These are phyloP conservation scores for Kodamaea derodonti DNA, from an alignment of 1,139 yeast genomes.

Conservation along the genomic window DNA sequence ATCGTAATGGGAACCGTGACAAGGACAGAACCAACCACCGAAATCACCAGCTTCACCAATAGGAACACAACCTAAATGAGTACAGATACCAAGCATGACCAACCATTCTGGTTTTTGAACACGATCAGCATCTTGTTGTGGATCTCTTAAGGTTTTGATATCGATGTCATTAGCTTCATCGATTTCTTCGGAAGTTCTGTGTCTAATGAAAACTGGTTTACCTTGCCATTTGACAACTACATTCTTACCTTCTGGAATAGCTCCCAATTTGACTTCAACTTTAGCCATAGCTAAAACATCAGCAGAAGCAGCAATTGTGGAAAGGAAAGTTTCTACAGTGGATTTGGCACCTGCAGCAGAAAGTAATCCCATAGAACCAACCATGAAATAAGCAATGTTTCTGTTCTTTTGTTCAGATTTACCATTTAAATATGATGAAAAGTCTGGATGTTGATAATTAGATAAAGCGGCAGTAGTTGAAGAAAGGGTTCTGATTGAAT, in stretches of 20 bases:
- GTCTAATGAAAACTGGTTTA: conserved; percentile 99
- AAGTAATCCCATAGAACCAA: conserved; percentile 91
- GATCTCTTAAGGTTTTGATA: conserved; percentile 79
- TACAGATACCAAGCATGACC: conserved; percentile 98
- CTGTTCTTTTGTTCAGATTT: conserved; percentile 69
- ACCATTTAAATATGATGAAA: conserved; percentile 74
- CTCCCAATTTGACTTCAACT: conserved; percentile 92
- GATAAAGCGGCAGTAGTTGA: conserved; percentile 54
- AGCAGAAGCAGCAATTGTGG: conserved; percentile 96
- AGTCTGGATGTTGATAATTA: conserved; percentile 92
- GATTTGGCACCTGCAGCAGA: conserved; percentile 98
- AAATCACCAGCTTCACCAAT: conserved; percentile 99
- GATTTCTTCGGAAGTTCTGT: conserved; percentile 91
- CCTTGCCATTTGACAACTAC: conserved; percentile 99
- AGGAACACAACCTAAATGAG: conserved; percentile 99
- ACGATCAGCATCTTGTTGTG: conserved; percentile 89
- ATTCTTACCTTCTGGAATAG: conserved; percentile 97
- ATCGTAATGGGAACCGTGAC: conserved; percentile 99
- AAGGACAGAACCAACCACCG: conserved; percentile 99
- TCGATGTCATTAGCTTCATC: conserved; percentile 89
- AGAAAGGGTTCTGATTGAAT: conserved; percentile 29
- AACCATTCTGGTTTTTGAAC: conserved; percentile 98
- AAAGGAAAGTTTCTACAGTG: conserved; percentile 91
- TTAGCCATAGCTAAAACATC: conserved; percentile 99
- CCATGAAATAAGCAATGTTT: conserved; percentile 94